A percentile compares a stretch with the other conserved stretches of the same genome.
Evolutionary conservation across 306 rosid genomes (phyloP).

Genomic region (Glycyrrhiza uralensis): DNA sequence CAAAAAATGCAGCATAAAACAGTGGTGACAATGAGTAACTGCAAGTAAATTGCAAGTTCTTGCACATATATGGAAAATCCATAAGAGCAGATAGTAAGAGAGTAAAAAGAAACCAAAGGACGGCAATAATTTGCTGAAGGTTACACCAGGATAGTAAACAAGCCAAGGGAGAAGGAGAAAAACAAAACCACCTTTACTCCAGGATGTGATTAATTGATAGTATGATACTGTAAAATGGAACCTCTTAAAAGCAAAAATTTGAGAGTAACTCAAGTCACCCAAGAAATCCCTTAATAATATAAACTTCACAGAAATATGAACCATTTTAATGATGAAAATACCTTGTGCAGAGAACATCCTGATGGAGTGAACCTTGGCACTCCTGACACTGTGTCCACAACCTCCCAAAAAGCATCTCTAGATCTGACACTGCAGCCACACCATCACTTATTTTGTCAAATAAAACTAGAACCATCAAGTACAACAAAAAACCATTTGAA

Average conservation of each 20-base stretch:
- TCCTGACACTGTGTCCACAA: constrained; percentile 99
- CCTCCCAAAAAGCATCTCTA: constrained; percentile 86
- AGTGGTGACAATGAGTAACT: background rate
- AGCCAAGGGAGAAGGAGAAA: background rate
- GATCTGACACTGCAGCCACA: constrained; percentile 72
- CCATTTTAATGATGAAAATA: constrained; percentile 27
- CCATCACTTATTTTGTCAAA: constrained; percentile 24
- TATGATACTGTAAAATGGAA: background rate
- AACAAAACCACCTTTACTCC: background rate
- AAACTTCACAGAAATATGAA: constrained; percentile 12
- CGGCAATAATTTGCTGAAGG: background rate
- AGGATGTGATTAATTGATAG: background rate
- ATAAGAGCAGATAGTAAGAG: background rate
- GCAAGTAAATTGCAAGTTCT: constrained; percentile 6
- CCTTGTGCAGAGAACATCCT: constrained; percentile 99
- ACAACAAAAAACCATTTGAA: constrained; percentile 19
- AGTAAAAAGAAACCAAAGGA: background rate
- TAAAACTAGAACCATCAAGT: background rate
- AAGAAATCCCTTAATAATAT: background rate
- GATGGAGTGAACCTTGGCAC: constrained; percentile 99
- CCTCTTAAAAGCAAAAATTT: background rate
- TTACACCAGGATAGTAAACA: background rate
- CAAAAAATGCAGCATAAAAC: constrained; percentile 18
- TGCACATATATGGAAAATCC: background rate
- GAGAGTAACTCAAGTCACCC: background rate